Percentiles rank a stretch among this genome's conserved stretches.
phyloP scores from a whole-genome alignment of 139 green algal species.

The Chlamydomonas incerta region DNA sequence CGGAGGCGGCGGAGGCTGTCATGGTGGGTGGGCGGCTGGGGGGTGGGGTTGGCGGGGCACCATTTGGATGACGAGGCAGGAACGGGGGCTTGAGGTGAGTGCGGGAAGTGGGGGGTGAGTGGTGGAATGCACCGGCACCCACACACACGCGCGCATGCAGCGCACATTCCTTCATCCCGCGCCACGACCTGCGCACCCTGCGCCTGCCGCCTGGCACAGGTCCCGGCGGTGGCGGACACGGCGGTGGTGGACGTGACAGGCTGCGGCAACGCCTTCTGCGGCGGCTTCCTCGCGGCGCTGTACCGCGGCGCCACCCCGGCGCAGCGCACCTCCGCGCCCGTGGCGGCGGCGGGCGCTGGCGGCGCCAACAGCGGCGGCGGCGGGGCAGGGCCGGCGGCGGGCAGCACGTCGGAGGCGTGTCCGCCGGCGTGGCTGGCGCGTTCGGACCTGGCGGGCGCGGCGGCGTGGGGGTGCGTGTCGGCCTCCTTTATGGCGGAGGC shows the following conservation, averaged over 20 bases:
- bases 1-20: not conserved
- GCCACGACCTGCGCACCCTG: too few species aligned
- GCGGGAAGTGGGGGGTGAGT: not conserved
- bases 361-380: too few species aligned
- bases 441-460: constrained; percentile 6
- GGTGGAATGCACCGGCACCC: too few species aligned
- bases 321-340: not conserved
- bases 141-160: too few species aligned
- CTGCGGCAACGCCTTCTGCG: constrained; percentile 77
- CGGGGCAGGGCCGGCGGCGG: too few species aligned
- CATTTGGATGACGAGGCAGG: not conserved
- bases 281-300: constrained; percentile 62
- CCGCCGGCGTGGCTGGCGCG: not conserved
- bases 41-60: not conserved
- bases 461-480: constrained; percentile 28
- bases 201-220: constrained; percentile 19
- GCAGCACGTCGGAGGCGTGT: not conserved
- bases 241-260: constrained; percentile 66
- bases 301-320: not conserved
- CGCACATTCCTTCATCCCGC: not conserved
- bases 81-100: not conserved
- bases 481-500: constrained; percentile 50
- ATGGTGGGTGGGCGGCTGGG: not conserved
- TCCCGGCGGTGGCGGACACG: constrained; percentile 53
- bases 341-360: not conserved